Base-by-base conservation (phyloP, 2,329 filamentous ascomycete species). In the Penicillium sp. region DNA sequence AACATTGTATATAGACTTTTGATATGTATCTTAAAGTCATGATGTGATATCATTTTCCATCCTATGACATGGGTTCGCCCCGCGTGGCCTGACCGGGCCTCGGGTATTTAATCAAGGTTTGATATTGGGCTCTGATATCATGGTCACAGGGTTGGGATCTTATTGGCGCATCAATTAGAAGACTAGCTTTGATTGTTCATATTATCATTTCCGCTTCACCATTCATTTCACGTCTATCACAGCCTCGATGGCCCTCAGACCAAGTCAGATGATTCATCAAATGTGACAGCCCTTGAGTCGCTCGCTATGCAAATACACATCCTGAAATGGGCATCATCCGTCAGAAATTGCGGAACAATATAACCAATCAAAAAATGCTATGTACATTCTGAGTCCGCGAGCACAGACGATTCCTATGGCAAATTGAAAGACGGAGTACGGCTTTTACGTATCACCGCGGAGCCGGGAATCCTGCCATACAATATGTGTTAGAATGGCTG, bases 21-120 rank as follows among this genome's bases (percentile, higher is more conserved):
- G 32, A n/a, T 41, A 41, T 13, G 39, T 27, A 41, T 27, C 51
- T 55, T 10, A 3, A 34, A 34, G 32, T 34, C 32, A 42, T 32
- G 40, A 36, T 42, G 48, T 61, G 61, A 64, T 60, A 61, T 60
- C 59, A 61, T 50, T 38, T 39, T 54, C 44, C 57, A 56, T 49
- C 39, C 26, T 48, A 60, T 58, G 50, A 60, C 51, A 61, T 59
- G 59, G 58, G 53, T 62, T 61, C 61, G 56, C 44, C 42, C 51
- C 44, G 48, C 40, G 26, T 45, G 51, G 50, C 52, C 40, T 27
- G 43, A 29, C 30, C 19, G 29, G 23, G 4, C 13, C 39, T 45
- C 19, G 23, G n/a, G 7, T 42, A 14, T 42, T 42, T 42, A 1
- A 16, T 10, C 35, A 38, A 38, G 13, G 2, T 27, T 39, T 39